A percentile compares a stretch with the other conserved stretches of the same genome.
phyloP scores from a whole-genome alignment of 208 protist species.

The Acanthamoeba lugdunensis region DNA sequence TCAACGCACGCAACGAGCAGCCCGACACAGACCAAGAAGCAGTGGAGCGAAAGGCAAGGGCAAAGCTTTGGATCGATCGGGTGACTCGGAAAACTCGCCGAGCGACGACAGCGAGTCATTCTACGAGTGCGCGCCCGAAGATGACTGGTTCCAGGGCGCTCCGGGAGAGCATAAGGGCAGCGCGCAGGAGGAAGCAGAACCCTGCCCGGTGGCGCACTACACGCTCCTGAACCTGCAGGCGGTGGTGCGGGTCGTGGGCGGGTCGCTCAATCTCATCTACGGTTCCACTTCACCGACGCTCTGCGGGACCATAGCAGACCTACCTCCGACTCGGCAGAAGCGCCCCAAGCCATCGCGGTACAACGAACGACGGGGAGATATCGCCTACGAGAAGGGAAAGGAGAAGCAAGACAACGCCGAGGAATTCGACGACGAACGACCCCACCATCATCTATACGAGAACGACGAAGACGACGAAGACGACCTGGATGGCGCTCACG shows the following conservation, averaged over 20 bases:
- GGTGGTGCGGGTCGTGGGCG: slow-evolving; percentile 29
- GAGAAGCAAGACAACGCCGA: neutral
- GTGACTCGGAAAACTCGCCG: neutral
- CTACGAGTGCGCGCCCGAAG: slow-evolving; percentile 49
- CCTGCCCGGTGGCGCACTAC: neutral
- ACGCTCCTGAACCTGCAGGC: slow-evolving; percentile 32
- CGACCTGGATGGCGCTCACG: neutral
- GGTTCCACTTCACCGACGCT: slow-evolving; percentile 18
- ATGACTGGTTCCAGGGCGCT: slow-evolving; percentile 7
- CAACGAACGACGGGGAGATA: neutral
- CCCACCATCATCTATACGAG: neutral
- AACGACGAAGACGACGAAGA: neutral
- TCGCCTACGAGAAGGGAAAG: neutral
- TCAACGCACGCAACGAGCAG: neutral
- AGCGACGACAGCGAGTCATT: slow-evolving; percentile 54
- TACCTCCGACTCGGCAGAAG: neutral
- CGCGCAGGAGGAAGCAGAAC: neutral
- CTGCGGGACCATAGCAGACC: neutral
- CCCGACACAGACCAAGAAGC: neutral
- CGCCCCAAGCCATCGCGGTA: neutral
- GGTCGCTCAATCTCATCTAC: slow-evolving; percentile 52
- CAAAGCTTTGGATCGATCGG: neutral
- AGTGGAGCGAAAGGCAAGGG: neutral
- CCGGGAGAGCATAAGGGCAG: neutral
- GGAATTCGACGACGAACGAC: neutral